Evolutionary conservation across 202 grass and related monocot species (phyloP).

Genomic region (Panicum virgatum): DNA sequence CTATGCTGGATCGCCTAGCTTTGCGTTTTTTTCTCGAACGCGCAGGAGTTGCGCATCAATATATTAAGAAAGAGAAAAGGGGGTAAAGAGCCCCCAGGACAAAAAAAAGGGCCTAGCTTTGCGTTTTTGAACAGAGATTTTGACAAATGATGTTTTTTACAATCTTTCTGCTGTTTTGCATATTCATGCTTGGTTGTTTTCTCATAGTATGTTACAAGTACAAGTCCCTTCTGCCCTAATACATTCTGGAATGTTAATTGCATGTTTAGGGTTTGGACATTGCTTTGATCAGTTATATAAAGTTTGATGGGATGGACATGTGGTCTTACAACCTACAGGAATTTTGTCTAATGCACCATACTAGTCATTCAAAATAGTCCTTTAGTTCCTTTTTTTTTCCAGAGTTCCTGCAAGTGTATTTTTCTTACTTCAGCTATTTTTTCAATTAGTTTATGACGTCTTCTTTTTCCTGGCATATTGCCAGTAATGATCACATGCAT

Average conservation of each 20-base stretch:
- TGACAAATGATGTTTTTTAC: not conserved
- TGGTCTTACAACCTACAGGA: not conserved
- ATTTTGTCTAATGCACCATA: constrained; percentile 6
- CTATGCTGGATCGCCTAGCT: not conserved
- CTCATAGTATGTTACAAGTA: not conserved
- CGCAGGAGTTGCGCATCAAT: no score
- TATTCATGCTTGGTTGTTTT: not conserved
- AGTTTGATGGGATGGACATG: constrained; percentile 18
- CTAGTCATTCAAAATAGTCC: not conserved
- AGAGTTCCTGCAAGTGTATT: constrained; percentile 14
- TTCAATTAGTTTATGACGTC: not conserved
- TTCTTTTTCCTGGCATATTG: not conserved
- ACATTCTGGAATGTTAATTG: not conserved
- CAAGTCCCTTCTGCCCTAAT: not conserved
- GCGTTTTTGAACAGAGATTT: not conserved
- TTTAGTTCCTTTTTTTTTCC: not conserved
- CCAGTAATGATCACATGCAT: not conserved
- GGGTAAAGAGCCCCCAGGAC: no score
- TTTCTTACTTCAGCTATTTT: not conserved
- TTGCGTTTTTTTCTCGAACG: not conserved
- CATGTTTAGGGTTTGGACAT: not conserved
- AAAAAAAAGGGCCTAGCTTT: not conserved
- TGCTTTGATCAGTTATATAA: constrained; percentile 2
- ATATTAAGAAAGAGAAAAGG: no score
- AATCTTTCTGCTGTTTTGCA: not conserved